A percentile compares a stretch with the other conserved stretches of the same genome.
These are phyloP conservation scores for Trametes polyzona DNA, from an alignment of 1,284 basidiomycete species.

Conservation along the genomic window DNA sequence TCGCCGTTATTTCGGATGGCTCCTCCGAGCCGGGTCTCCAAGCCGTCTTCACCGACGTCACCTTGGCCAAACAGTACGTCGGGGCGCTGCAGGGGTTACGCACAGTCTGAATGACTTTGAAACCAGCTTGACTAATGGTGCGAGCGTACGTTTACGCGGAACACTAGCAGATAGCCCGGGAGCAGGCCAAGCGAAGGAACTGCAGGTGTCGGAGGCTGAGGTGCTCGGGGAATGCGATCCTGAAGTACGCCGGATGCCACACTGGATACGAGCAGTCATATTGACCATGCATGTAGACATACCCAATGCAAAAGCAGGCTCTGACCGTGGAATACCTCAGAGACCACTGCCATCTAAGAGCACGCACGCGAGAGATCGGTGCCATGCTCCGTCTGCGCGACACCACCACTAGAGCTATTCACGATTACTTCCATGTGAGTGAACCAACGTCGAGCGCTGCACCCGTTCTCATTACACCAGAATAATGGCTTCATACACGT, in stretches of 20 bases:
- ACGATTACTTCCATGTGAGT: conserved; percentile 72
- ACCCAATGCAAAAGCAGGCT: conserved; percentile 88
- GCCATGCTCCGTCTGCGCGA: conserved; percentile 79
- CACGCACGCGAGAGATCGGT: conserved; percentile 73
- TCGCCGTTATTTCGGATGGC: conserved; percentile 85
- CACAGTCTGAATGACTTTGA: neutral
- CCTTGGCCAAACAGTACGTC: conserved; percentile 42
- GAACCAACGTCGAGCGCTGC: neutral
- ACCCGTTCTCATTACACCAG: conserved; percentile 35
- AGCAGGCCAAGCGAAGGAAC: conserved; percentile 72
- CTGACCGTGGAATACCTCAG: conserved; percentile 78
- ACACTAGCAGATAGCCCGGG: conserved; percentile 69
- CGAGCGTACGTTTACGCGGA: conserved; percentile 73
- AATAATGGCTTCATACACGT: conserved; percentile 80
- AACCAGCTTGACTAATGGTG: conserved; percentile 70
- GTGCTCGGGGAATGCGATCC: conserved; percentile 79
- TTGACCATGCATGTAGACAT: conserved; percentile 49
- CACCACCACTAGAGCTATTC: conserved; percentile 54
- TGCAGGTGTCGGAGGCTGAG: conserved; percentile 67
- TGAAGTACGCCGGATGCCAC: conserved; percentile 56
- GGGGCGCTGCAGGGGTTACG: neutral
- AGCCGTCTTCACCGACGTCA: conserved; percentile 67
- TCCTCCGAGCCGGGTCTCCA: conserved; percentile 72
- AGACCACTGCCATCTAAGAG: conserved; percentile 82
- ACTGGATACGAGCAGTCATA: neutral